These are phyloP conservation scores for Phytophthora citricola DNA, from an alignment of 352 stramenopile species.

Conservation along the genomic window DNA sequence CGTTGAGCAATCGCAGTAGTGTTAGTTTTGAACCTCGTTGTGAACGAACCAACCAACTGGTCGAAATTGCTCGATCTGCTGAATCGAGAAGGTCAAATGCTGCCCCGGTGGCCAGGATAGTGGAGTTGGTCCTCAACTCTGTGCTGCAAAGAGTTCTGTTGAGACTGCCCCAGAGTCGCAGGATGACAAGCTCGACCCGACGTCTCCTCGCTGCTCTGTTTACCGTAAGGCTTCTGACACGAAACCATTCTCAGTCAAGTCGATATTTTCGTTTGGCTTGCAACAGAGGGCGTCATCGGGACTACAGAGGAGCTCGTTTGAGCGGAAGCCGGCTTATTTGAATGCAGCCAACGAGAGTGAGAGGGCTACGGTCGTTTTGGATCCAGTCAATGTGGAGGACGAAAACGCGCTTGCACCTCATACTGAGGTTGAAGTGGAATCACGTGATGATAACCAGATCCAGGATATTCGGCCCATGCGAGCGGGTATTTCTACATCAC, in stretches of 20 bases:
- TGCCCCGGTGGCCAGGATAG: no score
- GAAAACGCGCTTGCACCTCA: background rate
- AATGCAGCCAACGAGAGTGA: background rate
- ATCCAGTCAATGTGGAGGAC: background rate
- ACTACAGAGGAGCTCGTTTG: background rate
- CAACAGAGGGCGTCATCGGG: background rate
- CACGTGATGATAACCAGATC: background rate
- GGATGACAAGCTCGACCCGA: background rate
- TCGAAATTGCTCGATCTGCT: background rate
- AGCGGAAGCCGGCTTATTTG: background rate
- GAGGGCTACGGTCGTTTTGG: background rate
- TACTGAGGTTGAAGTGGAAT: background rate
- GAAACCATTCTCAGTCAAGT: background rate
- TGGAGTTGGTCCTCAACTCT: no score
- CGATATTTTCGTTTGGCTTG: constrained; percentile 29
- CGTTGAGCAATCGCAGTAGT: background rate
- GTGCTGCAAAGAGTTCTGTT: background rate
- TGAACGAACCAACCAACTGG: background rate
- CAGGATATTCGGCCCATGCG: background rate
- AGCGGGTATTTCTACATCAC: constrained; percentile 19
- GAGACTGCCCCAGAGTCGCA: background rate
- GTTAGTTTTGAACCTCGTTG: background rate
- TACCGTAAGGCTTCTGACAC: background rate
- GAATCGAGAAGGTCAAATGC: constrained; percentile 1
- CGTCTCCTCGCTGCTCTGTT: constrained; percentile 7